A percentile compares a stretch with the other conserved stretches of the same genome.
These are phyloP conservation scores for Tilletia horrida DNA, from an alignment of 1,284 basidiomycete species.

Conservation along the genomic window DNA sequence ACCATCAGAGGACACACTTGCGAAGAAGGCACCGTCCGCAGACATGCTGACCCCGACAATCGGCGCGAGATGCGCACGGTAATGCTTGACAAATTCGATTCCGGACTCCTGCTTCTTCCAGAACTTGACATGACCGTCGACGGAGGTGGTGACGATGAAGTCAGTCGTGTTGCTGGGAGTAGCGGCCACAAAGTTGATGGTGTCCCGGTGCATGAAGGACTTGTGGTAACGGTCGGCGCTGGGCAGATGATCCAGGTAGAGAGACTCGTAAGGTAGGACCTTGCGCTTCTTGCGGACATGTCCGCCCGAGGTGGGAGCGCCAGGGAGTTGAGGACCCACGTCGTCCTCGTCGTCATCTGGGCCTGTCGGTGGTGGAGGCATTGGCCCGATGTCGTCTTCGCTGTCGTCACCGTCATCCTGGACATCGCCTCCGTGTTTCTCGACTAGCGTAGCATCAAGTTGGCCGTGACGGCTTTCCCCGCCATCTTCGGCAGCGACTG, in stretches of 20 bases:
- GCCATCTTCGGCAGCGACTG: not conserved
- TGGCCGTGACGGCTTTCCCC: not conserved
- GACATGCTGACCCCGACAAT: constrained; percentile 80
- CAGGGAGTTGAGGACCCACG: not conserved
- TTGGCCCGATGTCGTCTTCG: constrained; percentile 22
- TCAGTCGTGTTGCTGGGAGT: constrained; percentile 55
- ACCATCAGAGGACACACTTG: constrained; percentile 62
- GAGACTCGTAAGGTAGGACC: constrained; percentile 72
- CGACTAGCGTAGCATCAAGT: not conserved
- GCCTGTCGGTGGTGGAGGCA: constrained; percentile 15
- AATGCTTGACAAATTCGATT: constrained; percentile 56
- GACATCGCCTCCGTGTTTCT: not conserved
- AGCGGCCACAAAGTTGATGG: constrained; percentile 74
- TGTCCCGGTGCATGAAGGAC: constrained; percentile 97
- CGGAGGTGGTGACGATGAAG: constrained; percentile 87
- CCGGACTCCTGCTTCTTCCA: constrained; percentile 86
- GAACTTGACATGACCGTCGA: constrained; percentile 92
- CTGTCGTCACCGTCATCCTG: constrained; percentile 6
- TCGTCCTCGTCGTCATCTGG: constrained; percentile 8
- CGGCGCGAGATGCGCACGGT: constrained; percentile 78
- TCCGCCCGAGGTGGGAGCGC: not conserved
- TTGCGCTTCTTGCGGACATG: constrained; percentile 17
- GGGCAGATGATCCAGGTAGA: constrained; percentile 88
- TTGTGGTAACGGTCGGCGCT: constrained; percentile 89
- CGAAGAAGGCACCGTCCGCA: constrained; percentile 86